Evolutionary conservation across 768 basidiomycete species (phyloP).

Genomic region (Galerina marginata): DNA sequence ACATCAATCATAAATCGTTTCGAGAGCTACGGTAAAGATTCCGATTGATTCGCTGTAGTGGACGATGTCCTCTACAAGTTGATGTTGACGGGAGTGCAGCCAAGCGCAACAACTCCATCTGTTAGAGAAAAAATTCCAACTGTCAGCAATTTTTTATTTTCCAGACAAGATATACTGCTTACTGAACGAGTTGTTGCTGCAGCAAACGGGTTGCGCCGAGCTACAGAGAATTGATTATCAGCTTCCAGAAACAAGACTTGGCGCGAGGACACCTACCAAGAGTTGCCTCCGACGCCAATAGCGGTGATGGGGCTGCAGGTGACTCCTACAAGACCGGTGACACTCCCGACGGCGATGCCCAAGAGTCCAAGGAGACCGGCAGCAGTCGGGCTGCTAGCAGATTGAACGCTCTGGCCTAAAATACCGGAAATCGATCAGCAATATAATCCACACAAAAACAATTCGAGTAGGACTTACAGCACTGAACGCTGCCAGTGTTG

Average conservation of each 20-base stretch:
- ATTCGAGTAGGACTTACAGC: not conserved
- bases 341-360: not conserved
- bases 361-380: not conserved
- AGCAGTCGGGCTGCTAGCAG: not conserved
- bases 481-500: slow-evolving; percentile 5
- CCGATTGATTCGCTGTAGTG: too few relatives aligned
- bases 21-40: too few relatives aligned
- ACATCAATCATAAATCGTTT: too few relatives aligned
- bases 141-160: not conserved
- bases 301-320: slow-evolving; percentile 7
- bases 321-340: not conserved
- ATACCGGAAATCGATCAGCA: not conserved
- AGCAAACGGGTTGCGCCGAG: slow-evolving; percentile 7
- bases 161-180: not conserved
- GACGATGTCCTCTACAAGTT: not conserved
- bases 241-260: not conserved
- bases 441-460: too few relatives aligned
- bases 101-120: slow-evolving; percentile 5
- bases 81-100: slow-evolving; percentile 7
- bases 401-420: not conserved
- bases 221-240: not conserved
- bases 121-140: not conserved
- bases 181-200: slow-evolving; percentile 6
- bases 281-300: slow-evolving; percentile 1
- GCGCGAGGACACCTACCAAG: not conserved